These are phyloP conservation scores for Flaveria bidentis DNA, from an alignment of 129 eudicot species.

Conservation along the genomic window DNA sequence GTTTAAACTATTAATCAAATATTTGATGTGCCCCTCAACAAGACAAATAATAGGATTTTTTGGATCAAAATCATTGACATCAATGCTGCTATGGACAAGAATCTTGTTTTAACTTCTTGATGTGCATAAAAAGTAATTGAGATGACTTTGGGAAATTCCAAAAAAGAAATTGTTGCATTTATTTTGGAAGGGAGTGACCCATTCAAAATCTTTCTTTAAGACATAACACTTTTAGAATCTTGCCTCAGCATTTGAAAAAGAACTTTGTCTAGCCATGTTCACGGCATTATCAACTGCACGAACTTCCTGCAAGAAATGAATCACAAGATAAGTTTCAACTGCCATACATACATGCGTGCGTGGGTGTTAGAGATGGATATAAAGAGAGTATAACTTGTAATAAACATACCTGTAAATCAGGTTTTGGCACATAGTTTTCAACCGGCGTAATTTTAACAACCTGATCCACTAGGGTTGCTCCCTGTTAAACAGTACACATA, in stretches of 20 bases:
- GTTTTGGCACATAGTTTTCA: slow-evolving; percentile 68
- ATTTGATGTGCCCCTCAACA: not conserved
- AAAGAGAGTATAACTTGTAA: not conserved
- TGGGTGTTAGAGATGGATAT: not conserved
- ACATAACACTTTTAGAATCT: not conserved
- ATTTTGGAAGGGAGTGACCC: not conserved
- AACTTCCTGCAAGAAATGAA: slow-evolving; percentile 54
- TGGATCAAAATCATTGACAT: slow-evolving; percentile 7
- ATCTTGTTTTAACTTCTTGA: not conserved
- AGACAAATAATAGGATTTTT: not conserved
- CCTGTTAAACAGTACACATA: slow-evolving; percentile 49
- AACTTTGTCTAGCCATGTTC: slow-evolving; percentile 44
- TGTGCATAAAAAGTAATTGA: not conserved
- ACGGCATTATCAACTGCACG: slow-evolving; percentile 50
- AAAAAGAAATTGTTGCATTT: not conserved
- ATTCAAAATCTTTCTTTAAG: not conserved
- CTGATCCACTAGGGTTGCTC: slow-evolving; percentile 93
- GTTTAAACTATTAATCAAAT: not conserved
- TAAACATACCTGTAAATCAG: slow-evolving; percentile 52
- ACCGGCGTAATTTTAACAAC: slow-evolving; percentile 67
- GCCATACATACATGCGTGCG: not conserved
- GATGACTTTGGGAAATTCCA: slow-evolving; percentile 1
- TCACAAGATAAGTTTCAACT: slow-evolving; percentile 22
- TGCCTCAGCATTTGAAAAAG: slow-evolving; percentile 48
- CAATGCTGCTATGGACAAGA: not conserved